Conservation (phyloP, 1,139 yeast species). For the Pneumocystis oryctolagi region DNA sequence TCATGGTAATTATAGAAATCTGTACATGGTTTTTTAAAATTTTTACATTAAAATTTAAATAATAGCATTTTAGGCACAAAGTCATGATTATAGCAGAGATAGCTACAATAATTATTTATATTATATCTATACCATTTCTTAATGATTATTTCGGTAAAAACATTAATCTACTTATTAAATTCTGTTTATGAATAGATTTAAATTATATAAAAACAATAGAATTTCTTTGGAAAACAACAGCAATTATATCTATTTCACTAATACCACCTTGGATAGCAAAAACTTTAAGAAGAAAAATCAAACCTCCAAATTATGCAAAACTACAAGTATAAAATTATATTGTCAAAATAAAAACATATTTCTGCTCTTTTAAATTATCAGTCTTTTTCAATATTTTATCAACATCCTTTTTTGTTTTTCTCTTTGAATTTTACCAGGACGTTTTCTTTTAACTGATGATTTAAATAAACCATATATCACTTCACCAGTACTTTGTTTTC, state of each 20-base stretch:
- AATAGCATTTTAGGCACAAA: slow-evolving; percentile 28
- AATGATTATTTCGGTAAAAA: slow-evolving; percentile 52
- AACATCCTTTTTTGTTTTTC: not conserved
- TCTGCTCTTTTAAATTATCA: not conserved
- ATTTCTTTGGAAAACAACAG: slow-evolving; percentile 55
- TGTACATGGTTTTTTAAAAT: slow-evolving; percentile 48
- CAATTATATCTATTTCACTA: slow-evolving; percentile 55
- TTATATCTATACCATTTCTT: slow-evolving; percentile 67
- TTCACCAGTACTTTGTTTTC: not conserved
- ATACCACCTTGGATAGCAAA: slow-evolving; percentile 84
- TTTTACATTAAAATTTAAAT: not conserved
- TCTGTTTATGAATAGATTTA: slow-evolving; percentile 28
- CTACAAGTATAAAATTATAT: slow-evolving; percentile 37
- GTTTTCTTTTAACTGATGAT: not conserved
- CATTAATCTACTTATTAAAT: not conserved
- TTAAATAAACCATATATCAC: not conserved
- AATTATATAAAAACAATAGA: slow-evolving; percentile 41
- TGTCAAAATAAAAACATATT: not conserved
- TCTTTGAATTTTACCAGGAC: not conserved
- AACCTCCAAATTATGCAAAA: slow-evolving; percentile 96
- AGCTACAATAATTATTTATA: slow-evolving; percentile 49
- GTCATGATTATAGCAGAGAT: slow-evolving; percentile 62
- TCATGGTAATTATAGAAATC: slow-evolving; percentile 87
- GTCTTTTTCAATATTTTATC: not conserved
- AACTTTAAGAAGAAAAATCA: slow-evolving; percentile 52